Evolutionary conservation across 345 rosid species (phyloP).

Genomic region (Balakata baccata): DNA sequence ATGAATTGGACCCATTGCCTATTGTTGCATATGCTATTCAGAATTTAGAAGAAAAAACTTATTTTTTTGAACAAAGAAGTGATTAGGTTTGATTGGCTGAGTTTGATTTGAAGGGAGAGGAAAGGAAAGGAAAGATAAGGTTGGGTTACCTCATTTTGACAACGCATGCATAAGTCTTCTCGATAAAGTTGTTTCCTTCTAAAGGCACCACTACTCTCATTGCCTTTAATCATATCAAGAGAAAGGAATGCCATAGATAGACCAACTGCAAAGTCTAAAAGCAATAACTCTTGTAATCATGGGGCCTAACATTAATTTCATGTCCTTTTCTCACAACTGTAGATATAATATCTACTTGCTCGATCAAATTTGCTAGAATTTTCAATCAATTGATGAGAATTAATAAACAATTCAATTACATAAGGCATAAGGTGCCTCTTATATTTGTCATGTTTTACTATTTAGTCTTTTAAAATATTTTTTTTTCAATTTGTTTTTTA

Average conservation of each 20-base stretch:
- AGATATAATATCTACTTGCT: no score
- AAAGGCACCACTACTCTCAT: slow-evolving; percentile 25
- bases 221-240: slow-evolving; percentile 32
- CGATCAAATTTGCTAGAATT: not conserved
- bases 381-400: not conserved
- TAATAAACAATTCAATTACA: no score
- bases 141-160: slow-evolving; percentile 25
- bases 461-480: no score
- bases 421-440: no score
- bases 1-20: slow-evolving; percentile 27
- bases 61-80: not conserved
- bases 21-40: slow-evolving; percentile 18
- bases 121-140: slow-evolving; percentile 8
- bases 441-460: no score
- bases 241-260: slow-evolving; percentile 5
- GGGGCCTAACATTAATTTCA: slow-evolving; percentile 10
- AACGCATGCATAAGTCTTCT: slow-evolving; percentile 16
- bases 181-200: slow-evolving; percentile 41
- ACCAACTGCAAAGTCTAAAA: slow-evolving; percentile 13
- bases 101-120: not conserved
- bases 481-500: no score
- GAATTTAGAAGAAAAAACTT: not conserved
- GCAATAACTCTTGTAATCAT: not conserved
- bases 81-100: not conserved
- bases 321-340: not conserved